A percentile compares a stretch with the other conserved stretches of the same genome.
These are phyloP conservation scores for Cyphellophora europaea DNA, from an alignment of 2,329 filamentous ascomycete species.

Conservation along the genomic window DNA sequence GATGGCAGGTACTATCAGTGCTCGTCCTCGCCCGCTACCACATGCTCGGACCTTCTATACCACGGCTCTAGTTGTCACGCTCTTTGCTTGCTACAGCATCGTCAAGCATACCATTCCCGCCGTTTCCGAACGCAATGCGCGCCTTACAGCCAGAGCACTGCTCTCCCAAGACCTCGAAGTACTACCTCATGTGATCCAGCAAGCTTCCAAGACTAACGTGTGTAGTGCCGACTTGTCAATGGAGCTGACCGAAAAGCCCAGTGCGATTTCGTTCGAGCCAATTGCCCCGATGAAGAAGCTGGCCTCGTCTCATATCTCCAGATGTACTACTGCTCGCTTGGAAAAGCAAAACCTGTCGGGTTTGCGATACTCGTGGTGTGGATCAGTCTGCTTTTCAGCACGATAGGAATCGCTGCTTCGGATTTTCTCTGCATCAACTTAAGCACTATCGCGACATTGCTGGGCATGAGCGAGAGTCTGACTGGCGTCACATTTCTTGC, in stretches of 20 bases:
- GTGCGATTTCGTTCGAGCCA: slow-evolving; percentile 72
- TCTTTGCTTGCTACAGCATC: slow-evolving; percentile 13
- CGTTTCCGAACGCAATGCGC: slow-evolving; percentile 1
- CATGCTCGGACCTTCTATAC: slow-evolving; percentile 15
- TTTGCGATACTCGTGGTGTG: slow-evolving; percentile 70
- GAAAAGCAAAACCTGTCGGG: slow-evolving; percentile 61
- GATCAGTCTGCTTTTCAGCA: slow-evolving; percentile 86
- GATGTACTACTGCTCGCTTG: slow-evolving; percentile 79
- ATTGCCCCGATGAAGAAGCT: slow-evolving; percentile 83
- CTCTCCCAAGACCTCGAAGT: slow-evolving; percentile 13
- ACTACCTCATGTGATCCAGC: too few species aligned
- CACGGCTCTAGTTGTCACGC: slow-evolving; percentile 12
- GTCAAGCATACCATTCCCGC: slow-evolving; percentile 4
- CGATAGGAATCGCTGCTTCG: slow-evolving; percentile 93
- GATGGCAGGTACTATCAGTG: slow-evolving; percentile 5
- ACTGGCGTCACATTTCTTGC: slow-evolving; percentile 94
- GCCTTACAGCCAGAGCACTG: slow-evolving; percentile 9
- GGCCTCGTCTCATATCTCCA: slow-evolving; percentile 81
- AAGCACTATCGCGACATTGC: slow-evolving; percentile 77
- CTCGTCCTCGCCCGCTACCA: slow-evolving; percentile 1
- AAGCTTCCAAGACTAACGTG: too few species aligned
- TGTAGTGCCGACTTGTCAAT: slow-evolving; percentile 75
- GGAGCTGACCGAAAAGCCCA: slow-evolving; percentile 55
- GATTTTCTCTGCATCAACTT: slow-evolving; percentile 98
- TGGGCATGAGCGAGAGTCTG: slow-evolving; percentile 91